These are phyloP conservation scores for Larix kaempferi DNA, from an alignment of 75 land plant species.

Conservation along the genomic window DNA sequence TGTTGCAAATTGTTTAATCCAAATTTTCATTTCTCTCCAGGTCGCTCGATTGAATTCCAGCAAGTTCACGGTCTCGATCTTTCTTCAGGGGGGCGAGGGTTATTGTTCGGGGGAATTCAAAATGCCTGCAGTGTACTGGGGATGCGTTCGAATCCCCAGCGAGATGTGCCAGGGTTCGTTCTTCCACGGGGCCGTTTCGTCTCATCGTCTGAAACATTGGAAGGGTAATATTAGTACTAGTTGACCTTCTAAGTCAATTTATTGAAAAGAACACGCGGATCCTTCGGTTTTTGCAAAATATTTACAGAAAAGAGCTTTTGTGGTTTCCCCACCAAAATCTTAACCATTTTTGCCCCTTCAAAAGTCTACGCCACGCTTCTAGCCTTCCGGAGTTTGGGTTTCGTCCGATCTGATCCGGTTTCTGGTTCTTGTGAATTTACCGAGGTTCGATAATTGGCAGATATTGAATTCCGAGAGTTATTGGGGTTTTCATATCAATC, in stretches of 20 bases:
- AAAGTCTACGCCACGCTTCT: not conserved
- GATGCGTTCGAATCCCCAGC: constrained; percentile 1
- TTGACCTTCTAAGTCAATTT: not conserved
- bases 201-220: constrained; percentile 12
- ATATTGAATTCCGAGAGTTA: not conserved
- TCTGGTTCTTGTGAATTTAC: not conserved
- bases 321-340: not conserved
- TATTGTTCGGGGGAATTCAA: not conserved
- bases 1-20: too few species aligned
- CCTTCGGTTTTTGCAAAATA: not conserved
- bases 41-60: not conserved
- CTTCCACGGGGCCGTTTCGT: constrained; percentile 2
- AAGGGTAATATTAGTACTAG: not conserved
- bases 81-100: not conserved
- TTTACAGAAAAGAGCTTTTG: not conserved
- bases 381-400: not conserved
- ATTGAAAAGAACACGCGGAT: not conserved
- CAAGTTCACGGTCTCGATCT: too few species aligned
- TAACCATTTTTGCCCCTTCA: too few species aligned
- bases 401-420: not conserved
- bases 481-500: not conserved
- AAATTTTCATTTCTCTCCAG: not conserved
- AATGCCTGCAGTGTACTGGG: constrained; percentile 6
- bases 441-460: not conserved
- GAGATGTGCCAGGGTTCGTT: not conserved